A percentile compares a stretch with the other conserved stretches of the same genome.
These are phyloP conservation scores for Pleodorina starrii DNA, from an alignment of 139 green algal species.

Conservation along the genomic window DNA sequence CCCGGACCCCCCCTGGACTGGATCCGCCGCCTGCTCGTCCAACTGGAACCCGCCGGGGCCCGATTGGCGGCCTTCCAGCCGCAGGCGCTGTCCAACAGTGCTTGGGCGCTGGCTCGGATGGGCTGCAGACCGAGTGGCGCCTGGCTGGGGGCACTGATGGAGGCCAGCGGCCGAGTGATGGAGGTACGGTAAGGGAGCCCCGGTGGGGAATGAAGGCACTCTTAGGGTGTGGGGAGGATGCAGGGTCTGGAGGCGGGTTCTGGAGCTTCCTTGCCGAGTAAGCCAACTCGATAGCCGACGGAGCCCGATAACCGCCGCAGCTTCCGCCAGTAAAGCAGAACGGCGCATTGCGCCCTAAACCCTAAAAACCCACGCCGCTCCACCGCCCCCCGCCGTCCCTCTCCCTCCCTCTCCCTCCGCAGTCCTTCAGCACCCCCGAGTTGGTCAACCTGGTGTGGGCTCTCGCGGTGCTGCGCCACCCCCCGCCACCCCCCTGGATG, in stretches of 20 bases:
- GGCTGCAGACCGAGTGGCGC: background rate
- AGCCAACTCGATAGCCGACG: no score
- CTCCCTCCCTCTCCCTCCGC: background rate
- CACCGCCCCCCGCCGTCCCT: background rate
- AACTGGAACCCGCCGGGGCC: background rate
- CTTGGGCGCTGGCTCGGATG: constrained; percentile 20
- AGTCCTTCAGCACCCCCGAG: background rate
- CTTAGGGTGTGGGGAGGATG: no score
- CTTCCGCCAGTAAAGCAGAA: no score
- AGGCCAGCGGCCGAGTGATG: constrained; percentile 14
- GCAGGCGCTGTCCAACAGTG: constrained; percentile 36
- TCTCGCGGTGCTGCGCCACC: constrained; percentile 1
- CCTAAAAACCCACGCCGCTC: background rate
- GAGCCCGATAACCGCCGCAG: no score
- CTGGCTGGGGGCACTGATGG: constrained; percentile 15
- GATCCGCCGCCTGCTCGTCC: background rate
- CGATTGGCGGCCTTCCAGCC: background rate
- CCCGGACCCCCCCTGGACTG: background rate
- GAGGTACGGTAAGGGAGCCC: background rate
- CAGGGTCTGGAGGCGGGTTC: no score
- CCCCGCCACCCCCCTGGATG: background rate
- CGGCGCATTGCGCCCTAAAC: no score
- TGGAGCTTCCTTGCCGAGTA: no score
- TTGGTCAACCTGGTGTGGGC: constrained; percentile 46
- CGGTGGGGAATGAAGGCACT: no score